Base-by-base conservation (phyloP, 257 asterid species). In the Primulina huaijiensis region DNA sequence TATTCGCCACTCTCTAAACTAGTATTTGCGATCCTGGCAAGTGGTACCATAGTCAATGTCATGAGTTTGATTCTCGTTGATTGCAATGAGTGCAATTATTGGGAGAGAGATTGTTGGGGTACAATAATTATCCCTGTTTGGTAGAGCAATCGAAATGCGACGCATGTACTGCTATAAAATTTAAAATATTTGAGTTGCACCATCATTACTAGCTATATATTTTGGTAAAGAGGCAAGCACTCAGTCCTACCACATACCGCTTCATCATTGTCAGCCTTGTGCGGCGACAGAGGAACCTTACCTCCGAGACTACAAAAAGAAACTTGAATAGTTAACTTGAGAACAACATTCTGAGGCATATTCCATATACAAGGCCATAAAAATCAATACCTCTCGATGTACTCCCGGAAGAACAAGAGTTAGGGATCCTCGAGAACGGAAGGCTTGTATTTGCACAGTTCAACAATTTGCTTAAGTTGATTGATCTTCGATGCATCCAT, bases 241-340 rank as follows among this genome's bases (percentile, higher is more conserved):
- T 21, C 23, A 21, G 23, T 21, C 23, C 23, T 21, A 43, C 62
- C 30, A 56, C 52, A 46, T 84, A 92, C 98, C 86, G 74, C 72
- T 77, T 83, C 83, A 69, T 33, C 52, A 65, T 75, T 85, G 6
- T 78, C 77, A 35, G 70, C 30, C 52, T 50, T 35, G 60, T 43
- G 50, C 3, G 75, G 80, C 11, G 86, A 62, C 5, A 84, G 71
- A 30, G 97, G 99, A 79, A 94, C 77, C 85, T 79, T 72, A 69
- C 96, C 99, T 67, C 99, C 99, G 17, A 94, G 89, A 71, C 99
- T 94, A 87, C 70, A 73, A 65, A 68, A 17, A 52, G 65, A 19
- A 12, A 25, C 27, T 53, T 0, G 33, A 62, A 8, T 5, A 65
- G 21, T 65, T 33, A 33, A 60, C 21, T 11, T 8, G 17, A 64